A percentile compares a stretch with the other conserved stretches of the same genome.
These are phyloP conservation scores for Chalciporus pseudorubinellus DNA, from an alignment of 768 basidiomycete genomes.

Conservation along the genomic window DNA sequence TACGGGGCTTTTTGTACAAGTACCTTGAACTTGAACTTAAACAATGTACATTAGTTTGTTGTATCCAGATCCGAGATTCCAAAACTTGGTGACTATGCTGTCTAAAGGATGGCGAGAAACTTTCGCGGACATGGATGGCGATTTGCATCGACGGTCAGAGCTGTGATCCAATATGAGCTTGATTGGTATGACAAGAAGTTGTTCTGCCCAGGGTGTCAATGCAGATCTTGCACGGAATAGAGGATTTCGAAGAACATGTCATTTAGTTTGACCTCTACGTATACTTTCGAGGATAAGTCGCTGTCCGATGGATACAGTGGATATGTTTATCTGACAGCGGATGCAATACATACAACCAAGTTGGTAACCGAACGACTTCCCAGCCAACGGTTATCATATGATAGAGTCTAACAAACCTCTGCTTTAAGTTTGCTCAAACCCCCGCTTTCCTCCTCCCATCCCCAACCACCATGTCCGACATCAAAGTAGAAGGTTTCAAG, in stretches of 20 bases:
- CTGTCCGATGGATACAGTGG: no score
- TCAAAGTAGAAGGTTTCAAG: constrained; percentile 76
- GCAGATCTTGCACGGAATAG: no score
- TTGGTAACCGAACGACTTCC: background rate
- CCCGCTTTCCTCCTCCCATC: no score
- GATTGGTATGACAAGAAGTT: constrained; percentile 29
- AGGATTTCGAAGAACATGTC: no score
- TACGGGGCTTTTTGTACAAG: background rate
- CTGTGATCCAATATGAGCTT: constrained; percentile 31
- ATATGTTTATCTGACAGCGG: no score
- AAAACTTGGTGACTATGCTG: no score
- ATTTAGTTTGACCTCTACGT: no score
- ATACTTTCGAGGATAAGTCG: no score
- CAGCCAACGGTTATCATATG: background rate
- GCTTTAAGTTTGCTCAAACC: constrained; percentile 4
- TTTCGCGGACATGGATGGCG: constrained; percentile 40
- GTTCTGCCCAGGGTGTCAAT: background rate
- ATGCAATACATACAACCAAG: background rate
- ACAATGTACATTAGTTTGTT: background rate
- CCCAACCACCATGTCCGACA: constrained; percentile 54
- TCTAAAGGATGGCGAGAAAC: no score
- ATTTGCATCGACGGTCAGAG: constrained; percentile 28
- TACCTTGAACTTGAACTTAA: background rate
- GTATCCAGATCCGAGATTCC: no score
- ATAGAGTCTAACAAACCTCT: background rate